These are phyloP conservation scores for Gentiana macrophylla DNA, from an alignment of 257 asterid species.

Conservation along the genomic window DNA sequence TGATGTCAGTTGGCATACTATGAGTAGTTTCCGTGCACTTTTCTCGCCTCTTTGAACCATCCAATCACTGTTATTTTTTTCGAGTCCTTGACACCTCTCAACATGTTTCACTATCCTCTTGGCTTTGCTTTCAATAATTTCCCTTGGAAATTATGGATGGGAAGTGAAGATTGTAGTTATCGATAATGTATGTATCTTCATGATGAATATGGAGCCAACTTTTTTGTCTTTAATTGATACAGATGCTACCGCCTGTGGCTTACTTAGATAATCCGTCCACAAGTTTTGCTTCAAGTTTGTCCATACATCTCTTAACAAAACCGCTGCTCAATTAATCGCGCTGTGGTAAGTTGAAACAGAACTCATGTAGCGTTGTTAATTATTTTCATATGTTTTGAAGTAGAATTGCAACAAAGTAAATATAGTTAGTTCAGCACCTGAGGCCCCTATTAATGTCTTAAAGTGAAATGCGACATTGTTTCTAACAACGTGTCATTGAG, in stretches of 20 bases:
- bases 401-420: not conserved
- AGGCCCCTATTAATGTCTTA: too few species aligned
- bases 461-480: too few species aligned
- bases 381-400: conserved; percentile 6
- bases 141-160: not conserved
- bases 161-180: not conserved
- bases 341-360: conserved; percentile 52
- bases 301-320: conserved; percentile 94
- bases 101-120: not conserved
- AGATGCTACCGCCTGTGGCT: conserved; percentile 85
- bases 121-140: not conserved
- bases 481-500: too few species aligned
- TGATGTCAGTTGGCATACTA: conserved; percentile 54
- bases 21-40: not conserved
- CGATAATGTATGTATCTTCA: not conserved
- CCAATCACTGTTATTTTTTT: not conserved
- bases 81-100: too few species aligned
- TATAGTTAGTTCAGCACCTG: too few species aligned
- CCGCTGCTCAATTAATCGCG: conserved; percentile 88
- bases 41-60: conserved; percentile 2
- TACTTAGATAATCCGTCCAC: conserved; percentile 89
- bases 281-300: conserved; percentile 97
- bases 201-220: not conserved
- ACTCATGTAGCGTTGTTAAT: conserved; percentile 9
- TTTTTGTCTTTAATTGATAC: conserved; percentile 29